Evolutionary conservation across 169 alveolate species (phyloP).

Genomic region (Plasmodium blacklocki): DNA sequence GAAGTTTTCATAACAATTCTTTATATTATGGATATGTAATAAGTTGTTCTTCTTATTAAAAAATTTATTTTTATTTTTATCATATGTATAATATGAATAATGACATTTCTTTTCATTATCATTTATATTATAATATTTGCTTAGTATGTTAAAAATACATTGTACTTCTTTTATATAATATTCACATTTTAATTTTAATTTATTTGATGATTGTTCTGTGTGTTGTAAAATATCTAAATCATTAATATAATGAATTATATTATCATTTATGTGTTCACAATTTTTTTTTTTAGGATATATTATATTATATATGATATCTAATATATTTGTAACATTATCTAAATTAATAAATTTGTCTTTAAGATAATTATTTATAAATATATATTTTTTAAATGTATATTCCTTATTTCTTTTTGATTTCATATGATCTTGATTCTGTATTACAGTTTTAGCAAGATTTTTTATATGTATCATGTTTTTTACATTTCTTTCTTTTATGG

Average conservation of each 20-base stretch:
- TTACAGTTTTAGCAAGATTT: not conserved
- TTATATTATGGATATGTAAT: not conserved
- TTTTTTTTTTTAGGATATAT: not conserved
- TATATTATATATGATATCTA: constrained; percentile 28
- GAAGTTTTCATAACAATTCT: constrained; percentile 19
- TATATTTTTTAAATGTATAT: constrained; percentile 13
- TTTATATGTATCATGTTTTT: too few relatives aligned
- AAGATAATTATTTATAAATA: constrained; percentile 42
- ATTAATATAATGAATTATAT: not conserved
- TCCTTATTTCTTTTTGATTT: constrained; percentile 6
- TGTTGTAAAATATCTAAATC: constrained; percentile 11
- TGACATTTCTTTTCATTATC: not conserved
- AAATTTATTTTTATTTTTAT: not conserved
- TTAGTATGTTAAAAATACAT: constrained; percentile 13
- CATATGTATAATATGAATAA: not conserved
- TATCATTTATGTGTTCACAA: constrained; percentile 5
- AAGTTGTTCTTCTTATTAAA: too few relatives aligned
- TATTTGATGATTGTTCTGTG: constrained; percentile 6
- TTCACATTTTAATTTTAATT: constrained; percentile 43
- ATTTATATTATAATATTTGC: not conserved
- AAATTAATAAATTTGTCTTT: constrained; percentile 12
- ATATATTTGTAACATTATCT: constrained; percentile 25
- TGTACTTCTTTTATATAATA: constrained; percentile 43
- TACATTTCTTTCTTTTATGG: too few relatives aligned
- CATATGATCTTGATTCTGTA: constrained; percentile 11